Percentiles rank a stretch among this genome's conserved stretches.
phyloP scores from a whole-genome alignment of 1,139 yeast species.

The Candida glucosophila region DNA sequence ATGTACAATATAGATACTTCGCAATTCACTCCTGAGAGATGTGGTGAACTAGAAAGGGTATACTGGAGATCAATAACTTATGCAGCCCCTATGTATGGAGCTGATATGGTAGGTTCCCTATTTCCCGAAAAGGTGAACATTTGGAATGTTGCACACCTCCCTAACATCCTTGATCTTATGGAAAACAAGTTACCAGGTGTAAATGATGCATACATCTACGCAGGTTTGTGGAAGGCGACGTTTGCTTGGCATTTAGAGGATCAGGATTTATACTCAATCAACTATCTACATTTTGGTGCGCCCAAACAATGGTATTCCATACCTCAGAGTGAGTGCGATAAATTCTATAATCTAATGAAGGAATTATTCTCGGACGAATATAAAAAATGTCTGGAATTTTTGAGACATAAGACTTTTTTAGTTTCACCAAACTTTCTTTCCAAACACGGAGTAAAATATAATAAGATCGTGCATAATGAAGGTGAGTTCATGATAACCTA shows the following conservation, averaged over 20 bases:
- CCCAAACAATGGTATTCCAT: conserved; percentile 91
- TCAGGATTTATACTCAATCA: conserved; percentile 78
- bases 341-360: conserved; percentile 58
- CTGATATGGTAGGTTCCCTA: conserved; percentile 73
- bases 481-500: conserved; percentile 74
- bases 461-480: conserved; percentile 59
- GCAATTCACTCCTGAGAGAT: conserved; percentile 48
- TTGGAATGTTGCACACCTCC: conserved; percentile 77
- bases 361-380: conserved; percentile 63
- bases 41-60: conserved; percentile 53
- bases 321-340: conserved; percentile 53
- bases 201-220: conserved; percentile 74
- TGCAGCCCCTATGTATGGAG: conserved; percentile 81
- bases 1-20: conserved; percentile 33
- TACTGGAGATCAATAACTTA: conserved; percentile 77
- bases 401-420: conserved; percentile 73
- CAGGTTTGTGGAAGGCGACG: conserved; percentile 86
- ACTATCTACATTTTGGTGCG: conserved; percentile 81
- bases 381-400: conserved; percentile 57
- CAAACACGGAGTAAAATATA: conserved; percentile 53
- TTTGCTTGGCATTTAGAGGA: conserved; percentile 91
- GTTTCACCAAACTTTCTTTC: conserved; percentile 61
- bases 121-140: conserved; percentile 40
- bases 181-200: conserved; percentile 72
- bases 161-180: conserved; percentile 61